Conservation (phyloP, 768 basidiomycete genomes). For the Pholiota conissans region DNA sequence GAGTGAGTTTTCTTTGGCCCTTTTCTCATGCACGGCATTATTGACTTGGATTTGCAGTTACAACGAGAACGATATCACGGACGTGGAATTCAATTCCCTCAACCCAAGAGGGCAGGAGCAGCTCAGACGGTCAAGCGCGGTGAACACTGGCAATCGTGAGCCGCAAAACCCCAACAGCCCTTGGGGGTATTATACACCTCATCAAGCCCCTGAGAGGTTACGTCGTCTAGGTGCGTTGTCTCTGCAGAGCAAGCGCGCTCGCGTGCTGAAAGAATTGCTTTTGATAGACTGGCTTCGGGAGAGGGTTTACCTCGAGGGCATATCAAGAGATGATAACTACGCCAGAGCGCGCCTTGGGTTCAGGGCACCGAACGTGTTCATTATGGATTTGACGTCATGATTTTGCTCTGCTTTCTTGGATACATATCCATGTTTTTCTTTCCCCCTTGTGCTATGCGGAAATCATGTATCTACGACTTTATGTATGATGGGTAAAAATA, state of each 20-base stretch:
- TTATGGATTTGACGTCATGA: constrained; percentile 63
- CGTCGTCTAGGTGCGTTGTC: constrained; percentile 61
- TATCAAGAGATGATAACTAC: constrained; percentile 63
- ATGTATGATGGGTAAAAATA: background rate
- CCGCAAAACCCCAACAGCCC: constrained; percentile 20
- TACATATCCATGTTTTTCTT: background rate
- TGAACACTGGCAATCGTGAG: constrained; percentile 26
- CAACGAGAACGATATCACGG: constrained; percentile 64
- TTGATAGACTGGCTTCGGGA: constrained; percentile 76
- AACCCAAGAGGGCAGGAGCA: constrained; percentile 70
- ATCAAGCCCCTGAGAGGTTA: constrained; percentile 46
- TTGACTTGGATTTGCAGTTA: constrained; percentile 48
- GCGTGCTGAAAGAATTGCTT: background rate
- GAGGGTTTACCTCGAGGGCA: constrained; percentile 64
- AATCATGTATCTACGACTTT: background rate
- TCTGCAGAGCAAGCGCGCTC: background rate
- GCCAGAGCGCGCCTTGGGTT: constrained; percentile 64
- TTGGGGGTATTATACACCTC: constrained; percentile 50
- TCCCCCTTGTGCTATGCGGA: background rate
- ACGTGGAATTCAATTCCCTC: constrained; percentile 60
- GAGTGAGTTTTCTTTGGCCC: constrained; percentile 58
- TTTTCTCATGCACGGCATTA: no score
- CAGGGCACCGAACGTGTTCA: constrained; percentile 76
- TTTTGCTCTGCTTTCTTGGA: background rate
- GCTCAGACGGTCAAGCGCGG: constrained; percentile 59